A percentile compares a stretch with the other conserved stretches of the same genome.
These are phyloP conservation scores for Paraurostyla sp. DNA, from an alignment of 73 alveolate species.

Conservation along the genomic window DNA sequence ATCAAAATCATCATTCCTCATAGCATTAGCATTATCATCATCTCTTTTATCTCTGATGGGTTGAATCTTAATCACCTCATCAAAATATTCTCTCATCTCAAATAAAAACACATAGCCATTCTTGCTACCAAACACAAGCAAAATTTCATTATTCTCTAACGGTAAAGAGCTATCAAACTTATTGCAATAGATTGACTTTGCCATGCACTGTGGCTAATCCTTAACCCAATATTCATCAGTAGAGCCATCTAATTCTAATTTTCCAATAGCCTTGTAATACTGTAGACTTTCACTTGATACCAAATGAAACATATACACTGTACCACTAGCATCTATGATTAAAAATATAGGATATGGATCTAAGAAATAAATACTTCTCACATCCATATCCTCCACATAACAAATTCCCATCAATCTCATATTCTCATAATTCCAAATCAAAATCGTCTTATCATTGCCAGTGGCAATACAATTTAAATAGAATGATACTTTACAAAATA, in stretches of 20 bases:
- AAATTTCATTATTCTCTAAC: constrained; percentile 10
- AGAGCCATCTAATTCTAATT: constrained; percentile 17
- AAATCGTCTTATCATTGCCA: constrained; percentile 5
- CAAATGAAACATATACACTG: constrained; percentile 18
- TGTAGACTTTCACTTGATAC: not conserved
- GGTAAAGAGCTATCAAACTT: not conserved
- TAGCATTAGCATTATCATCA: constrained; percentile 26
- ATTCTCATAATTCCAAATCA: constrained; percentile 66
- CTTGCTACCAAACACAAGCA: constrained; percentile 36
- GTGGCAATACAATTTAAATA: constrained; percentile 54
- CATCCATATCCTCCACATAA: constrained; percentile 46
- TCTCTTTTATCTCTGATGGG: constrained; percentile 30
- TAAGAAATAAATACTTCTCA: constrained; percentile 22
- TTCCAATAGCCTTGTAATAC: not conserved
- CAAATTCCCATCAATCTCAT: constrained; percentile 59
- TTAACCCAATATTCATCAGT: not conserved
- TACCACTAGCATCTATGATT: constrained; percentile 46
- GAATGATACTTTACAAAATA: constrained; percentile 50
- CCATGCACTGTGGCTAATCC: constrained; percentile 4
- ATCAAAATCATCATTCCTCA: constrained; percentile 45
- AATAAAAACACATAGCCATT: constrained; percentile 39
- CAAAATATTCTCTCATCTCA: not conserved
- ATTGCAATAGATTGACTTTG: not conserved
- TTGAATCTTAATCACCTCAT: not conserved
- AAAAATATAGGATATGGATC: constrained; percentile 56